phyloP scores from a whole-genome alignment of 2,329 filamentous ascomycete species.

The Trichoderma sp. region DNA sequence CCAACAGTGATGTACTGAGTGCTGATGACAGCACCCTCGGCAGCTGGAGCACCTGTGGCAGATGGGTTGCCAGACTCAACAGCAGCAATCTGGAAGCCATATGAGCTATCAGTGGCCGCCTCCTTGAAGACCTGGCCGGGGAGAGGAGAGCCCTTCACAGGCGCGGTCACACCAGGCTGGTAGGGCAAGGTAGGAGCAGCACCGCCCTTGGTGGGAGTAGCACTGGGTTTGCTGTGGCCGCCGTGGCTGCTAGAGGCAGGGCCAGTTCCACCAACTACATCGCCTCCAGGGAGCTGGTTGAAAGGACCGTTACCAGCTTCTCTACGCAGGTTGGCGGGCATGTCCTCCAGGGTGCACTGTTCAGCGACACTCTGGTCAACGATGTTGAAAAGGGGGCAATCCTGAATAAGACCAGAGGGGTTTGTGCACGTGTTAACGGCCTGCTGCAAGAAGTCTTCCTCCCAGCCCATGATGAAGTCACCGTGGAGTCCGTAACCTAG shows the following conservation, averaged over 20 bases:
- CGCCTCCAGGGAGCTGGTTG: constrained; percentile 63
- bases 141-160: constrained; percentile 34
- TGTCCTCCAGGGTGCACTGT: constrained; percentile 57
- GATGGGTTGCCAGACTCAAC: constrained; percentile 2
- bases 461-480: constrained; percentile 81
- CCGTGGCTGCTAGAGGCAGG: constrained; percentile 22
- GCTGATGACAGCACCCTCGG: constrained; percentile 37
- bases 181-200: constrained; percentile 39
- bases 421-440: constrained; percentile 77
- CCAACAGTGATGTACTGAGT: constrained; percentile 53
- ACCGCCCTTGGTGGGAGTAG: constrained; percentile 19
- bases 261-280: constrained; percentile 40
- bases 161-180: constrained; percentile 34
- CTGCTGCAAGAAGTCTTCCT: constrained; percentile 62
- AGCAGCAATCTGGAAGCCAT: constrained; percentile 4
- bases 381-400: constrained; percentile 74
- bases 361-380: constrained; percentile 57
- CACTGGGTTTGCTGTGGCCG: constrained; percentile 14
- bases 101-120: constrained; percentile 21
- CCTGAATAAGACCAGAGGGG: constrained; percentile 62
- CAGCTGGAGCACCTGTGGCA: constrained; percentile 1
- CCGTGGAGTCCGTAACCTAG: constrained; percentile 72
- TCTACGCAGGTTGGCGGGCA: constrained; percentile 51
- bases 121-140: constrained; percentile 46
- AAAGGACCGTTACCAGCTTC: constrained; percentile 61